A percentile compares a stretch with the other conserved stretches of the same genome.
These are phyloP conservation scores for Pistacia vera DNA, from an alignment of 345 rosid species.

Conservation along the genomic window DNA sequence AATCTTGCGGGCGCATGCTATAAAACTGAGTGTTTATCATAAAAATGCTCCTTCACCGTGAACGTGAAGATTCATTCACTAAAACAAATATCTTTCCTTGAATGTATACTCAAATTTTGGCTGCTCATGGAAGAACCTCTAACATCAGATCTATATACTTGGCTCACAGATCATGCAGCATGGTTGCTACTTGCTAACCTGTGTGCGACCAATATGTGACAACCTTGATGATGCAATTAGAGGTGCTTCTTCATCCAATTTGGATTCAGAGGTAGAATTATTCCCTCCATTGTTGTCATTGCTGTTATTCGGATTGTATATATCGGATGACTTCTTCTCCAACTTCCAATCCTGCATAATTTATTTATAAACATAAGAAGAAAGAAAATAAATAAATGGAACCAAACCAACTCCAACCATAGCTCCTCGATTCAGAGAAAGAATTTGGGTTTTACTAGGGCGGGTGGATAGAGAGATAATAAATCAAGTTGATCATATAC, in stretches of 20 bases:
- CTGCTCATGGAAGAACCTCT: background rate
- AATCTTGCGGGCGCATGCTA: background rate
- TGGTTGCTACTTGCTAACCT: constrained; percentile 62
- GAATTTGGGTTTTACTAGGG: background rate
- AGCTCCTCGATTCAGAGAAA: background rate
- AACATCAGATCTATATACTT: constrained; percentile 7
- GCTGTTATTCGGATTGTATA: constrained; percentile 50
- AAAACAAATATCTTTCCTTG: background rate
- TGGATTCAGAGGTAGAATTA: constrained; percentile 38
- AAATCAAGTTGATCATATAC: constrained; percentile 10
- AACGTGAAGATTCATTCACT: constrained; percentile 12
- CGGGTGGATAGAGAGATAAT: background rate
- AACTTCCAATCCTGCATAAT: constrained; percentile 78
- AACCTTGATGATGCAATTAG: constrained; percentile 69
- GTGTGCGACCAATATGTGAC: constrained; percentile 83
- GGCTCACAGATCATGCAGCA: constrained; percentile 29
- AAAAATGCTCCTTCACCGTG: constrained; percentile 5
- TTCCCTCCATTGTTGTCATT: constrained; percentile 41
- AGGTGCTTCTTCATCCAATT: constrained; percentile 81
- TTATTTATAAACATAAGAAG: background rate
- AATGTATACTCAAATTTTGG: background rate
- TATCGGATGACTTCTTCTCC: constrained; percentile 94
- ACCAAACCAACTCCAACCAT: background rate
- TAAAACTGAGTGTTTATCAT: constrained; percentile 10
- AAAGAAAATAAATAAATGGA: background rate